Evolutionary conservation across 306 rosid genomes (phyloP).

Genomic region (Abrus pulchellus): DNA sequence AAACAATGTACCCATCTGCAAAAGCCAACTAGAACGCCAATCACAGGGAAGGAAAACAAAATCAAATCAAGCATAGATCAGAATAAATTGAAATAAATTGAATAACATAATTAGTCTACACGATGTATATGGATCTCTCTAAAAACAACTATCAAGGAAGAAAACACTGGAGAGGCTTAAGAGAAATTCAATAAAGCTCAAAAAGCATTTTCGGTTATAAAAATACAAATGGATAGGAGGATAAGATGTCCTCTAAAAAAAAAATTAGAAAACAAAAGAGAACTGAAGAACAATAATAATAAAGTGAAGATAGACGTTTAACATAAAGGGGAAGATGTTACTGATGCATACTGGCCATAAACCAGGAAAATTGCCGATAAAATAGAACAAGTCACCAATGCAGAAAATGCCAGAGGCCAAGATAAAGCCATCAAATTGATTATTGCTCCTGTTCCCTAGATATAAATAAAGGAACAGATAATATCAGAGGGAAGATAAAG

Average conservation of each 20-base stretch:
- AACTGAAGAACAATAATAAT: background rate
- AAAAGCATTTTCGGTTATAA: background rate
- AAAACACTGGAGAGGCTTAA: background rate
- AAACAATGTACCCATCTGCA: background rate
- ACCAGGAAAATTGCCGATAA: conserved; percentile 69
- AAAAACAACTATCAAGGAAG: background rate
- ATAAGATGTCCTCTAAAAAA: background rate
- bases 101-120: background rate
- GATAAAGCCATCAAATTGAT: conserved; percentile 74
- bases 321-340: conserved; percentile 37
- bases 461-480: conserved; percentile 45
- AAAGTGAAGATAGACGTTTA: background rate
- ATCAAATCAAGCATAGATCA: conserved; percentile 1
- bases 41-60: conserved; percentile 1
- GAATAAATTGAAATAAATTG: background rate
- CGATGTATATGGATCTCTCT: background rate
- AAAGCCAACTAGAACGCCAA: conserved; percentile 4
- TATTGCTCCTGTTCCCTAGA: conserved; percentile 84
- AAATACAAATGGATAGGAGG: background rate
- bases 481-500: background rate
- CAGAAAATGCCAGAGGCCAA: conserved; percentile 84
- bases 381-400: conserved; percentile 70
- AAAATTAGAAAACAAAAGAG: background rate
- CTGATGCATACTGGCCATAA: conserved; percentile 69
- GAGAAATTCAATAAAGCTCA: conserved; percentile 30